Evolutionary conservation across 352 stramenopile species (phyloP), one percentile per base, ranked within the genome.

Genomic region (Peronosclerospora sorghi): DNA sequence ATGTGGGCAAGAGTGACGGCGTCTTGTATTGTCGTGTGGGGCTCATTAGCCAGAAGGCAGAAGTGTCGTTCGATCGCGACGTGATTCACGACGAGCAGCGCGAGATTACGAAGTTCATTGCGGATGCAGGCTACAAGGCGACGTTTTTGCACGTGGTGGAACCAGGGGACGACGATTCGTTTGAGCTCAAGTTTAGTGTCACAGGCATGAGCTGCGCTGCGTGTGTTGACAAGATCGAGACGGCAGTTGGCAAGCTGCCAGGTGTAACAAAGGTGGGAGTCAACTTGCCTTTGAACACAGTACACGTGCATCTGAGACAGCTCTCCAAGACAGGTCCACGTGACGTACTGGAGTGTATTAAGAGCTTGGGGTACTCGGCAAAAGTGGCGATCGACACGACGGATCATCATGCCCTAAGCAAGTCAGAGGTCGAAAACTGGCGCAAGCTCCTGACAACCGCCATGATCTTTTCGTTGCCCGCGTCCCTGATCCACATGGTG

Each of bases 401-500:
- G 15, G 77, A 89, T 40, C 68, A 83, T 45, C 68, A 82, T 3
- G 60, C 63, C 3, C 44, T 84, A 44, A 86, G 69, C 47, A 71
- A 76, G 42, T 80, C 60, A 21, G 75, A 94, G 49, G 75, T 81
- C 34, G 35, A 74, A 10, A 83, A 89, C 49, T 94, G 82, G 80
- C 65, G 68, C 32, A 55, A 65, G 15, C 51, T 92, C 32, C 51
- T 94, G 34, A 62, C 78, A 15, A 84, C 65, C 8, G 73, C 75
- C 40, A 65, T 93, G 53, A 32, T 92, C 12, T 94, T 94, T 51
- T 82, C 82, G n/a, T 48, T 89, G 18, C 82, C 82, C 2, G 75
- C 76, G 13, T 87, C 79, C 59, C 47, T 93, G 12, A 85, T 94
- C 29, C 75, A 92, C 69, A 92, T 93, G 80, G 73, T 94, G 29